These are phyloP conservation scores for Termitomyces sp. DNA, from an alignment of 1,284 basidiomycete genomes.

Conservation along the genomic window DNA sequence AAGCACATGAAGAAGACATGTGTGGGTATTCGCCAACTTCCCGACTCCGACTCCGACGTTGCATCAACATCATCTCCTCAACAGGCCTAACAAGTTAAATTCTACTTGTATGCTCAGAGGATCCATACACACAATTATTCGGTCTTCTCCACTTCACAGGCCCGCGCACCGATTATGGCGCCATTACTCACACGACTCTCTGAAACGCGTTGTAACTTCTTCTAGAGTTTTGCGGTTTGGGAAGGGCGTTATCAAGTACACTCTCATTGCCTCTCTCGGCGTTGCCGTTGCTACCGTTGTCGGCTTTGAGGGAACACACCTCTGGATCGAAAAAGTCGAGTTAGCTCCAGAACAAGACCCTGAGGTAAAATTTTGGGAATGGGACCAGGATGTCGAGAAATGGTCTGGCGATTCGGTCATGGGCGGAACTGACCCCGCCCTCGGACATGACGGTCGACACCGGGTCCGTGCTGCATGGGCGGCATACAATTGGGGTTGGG, in stretches of 20 bases:
- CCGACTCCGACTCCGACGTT: slow-evolving; percentile 1
- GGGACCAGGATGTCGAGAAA: slow-evolving; percentile 64
- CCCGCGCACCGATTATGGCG: slow-evolving; percentile 12
- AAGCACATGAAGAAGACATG: neutral
- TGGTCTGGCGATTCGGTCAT: slow-evolving; percentile 64
- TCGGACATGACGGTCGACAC: slow-evolving; percentile 65
- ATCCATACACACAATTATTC: slow-evolving; percentile 1
- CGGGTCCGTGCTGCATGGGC: slow-evolving; percentile 75
- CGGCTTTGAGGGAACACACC: slow-evolving; percentile 56
- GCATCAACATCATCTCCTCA: too few species aligned
- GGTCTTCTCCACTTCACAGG: slow-evolving; percentile 3
- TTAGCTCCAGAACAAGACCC: slow-evolving; percentile 50
- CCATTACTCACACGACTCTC: slow-evolving; percentile 24
- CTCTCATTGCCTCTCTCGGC: slow-evolving; percentile 25
- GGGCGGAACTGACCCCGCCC: slow-evolving; percentile 71
- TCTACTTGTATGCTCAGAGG: slow-evolving; percentile 10
- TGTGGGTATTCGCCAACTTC: neutral
- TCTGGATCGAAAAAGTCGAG: slow-evolving; percentile 65
- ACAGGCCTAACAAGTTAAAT: neutral
- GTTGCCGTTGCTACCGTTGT: slow-evolving; percentile 25
- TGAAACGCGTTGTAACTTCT: slow-evolving; percentile 25
- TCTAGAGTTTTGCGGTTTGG: slow-evolving; percentile 27
- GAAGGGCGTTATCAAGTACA: slow-evolving; percentile 31
- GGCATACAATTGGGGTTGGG: slow-evolving; percentile 74
- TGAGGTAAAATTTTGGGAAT: slow-evolving; percentile 61